Base-by-base conservation (phyloP, 2,329 filamentous ascomycete genomes). In the Tolypocladium sp. region DNA sequence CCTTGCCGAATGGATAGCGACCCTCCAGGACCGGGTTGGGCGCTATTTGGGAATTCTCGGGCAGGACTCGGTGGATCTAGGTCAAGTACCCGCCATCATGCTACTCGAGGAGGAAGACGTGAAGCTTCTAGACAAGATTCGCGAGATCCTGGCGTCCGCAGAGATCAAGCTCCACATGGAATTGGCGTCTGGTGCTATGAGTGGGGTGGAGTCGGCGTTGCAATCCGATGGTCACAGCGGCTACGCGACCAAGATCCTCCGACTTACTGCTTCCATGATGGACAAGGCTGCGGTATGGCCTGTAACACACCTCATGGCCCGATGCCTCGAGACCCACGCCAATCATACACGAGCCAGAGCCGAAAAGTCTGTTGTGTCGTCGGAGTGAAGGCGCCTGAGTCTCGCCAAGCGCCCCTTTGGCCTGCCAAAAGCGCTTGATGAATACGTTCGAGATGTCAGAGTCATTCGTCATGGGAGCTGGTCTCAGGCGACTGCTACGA, bases 261-360 rank as follows among this genome's bases (percentile, higher is more conserved):
- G 90, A 67, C 83, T 94, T 58, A 94, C 90, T 63, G 90, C 92
- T 55, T 89, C 91, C 74, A 89, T 95, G 82, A 81, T 97, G 63
- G 89, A 92, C 65, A 91, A 91, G 74, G 89, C 91, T 63, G 89
- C 90, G 64, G 91, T 96, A 35, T 99, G 94, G 93, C 92, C 92
- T 72, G 80, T 83, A 17, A 81, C 80, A 40, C 79, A 78, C 56
- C 70, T 84, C 35, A 84, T 83, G 74, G 77, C 80, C 1, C 76
- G 76, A 56, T 84, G 81, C 62, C 74, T 85, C 22, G 81, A 84
- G 62, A 77, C 76, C 25, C 82, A 85, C 57, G 80, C 82, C 1
- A 77, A 74, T 59, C 76, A 80, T 60, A 79, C 81, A 74, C 76
- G 77, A 54, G 73, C 71, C 2, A 74, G 82, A 54, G 81, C 81